phyloP scores from a whole-genome alignment of 352 stramenopile genomes.

The Phytophthora citricola region DNA sequence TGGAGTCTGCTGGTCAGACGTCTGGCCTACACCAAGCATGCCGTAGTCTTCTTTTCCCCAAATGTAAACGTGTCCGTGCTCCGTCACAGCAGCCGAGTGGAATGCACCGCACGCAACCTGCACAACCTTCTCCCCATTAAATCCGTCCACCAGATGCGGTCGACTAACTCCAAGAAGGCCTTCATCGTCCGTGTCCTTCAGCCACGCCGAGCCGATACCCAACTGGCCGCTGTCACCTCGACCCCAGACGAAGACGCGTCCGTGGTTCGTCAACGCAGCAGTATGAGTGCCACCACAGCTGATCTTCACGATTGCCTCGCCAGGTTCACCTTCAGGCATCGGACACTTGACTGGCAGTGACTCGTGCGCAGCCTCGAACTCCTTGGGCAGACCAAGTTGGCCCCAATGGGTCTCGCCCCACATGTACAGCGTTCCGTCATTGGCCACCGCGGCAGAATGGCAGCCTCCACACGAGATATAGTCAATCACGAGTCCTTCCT shows the following conservation, averaged over 20 bases:
- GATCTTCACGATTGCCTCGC: constrained; percentile 75
- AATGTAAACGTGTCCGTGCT: constrained; percentile 73
- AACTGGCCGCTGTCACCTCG: constrained; percentile 82
- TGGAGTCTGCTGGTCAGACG: constrained; percentile 69
- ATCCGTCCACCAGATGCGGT: constrained; percentile 69
- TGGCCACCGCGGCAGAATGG: constrained; percentile 80
- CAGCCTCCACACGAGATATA: constrained; percentile 86
- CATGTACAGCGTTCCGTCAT: constrained; percentile 77
- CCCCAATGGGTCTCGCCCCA: constrained; percentile 88
- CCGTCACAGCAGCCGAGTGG: constrained; percentile 81
- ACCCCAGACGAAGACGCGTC: constrained; percentile 82
- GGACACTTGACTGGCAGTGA: constrained; percentile 71
- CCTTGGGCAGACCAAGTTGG: constrained; percentile 74
- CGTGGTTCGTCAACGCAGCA: constrained; percentile 69
- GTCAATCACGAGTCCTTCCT: constrained; percentile 55
- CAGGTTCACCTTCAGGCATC: constrained; percentile 49
- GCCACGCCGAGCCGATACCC: constrained; percentile 68
- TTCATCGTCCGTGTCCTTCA: constrained; percentile 71
- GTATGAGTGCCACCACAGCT: constrained; percentile 85
- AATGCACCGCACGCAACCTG: constrained; percentile 86
- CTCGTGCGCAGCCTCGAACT: constrained; percentile 65
- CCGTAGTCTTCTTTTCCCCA: constrained; percentile 91
- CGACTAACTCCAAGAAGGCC: constrained; percentile 60
- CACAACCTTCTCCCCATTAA: constrained; percentile 74
- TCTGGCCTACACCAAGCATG: constrained; percentile 85